Evolutionary conservation across 2,329 filamentous ascomycete genomes (phyloP).

Genomic region (Pseudogymnoascus sp.): DNA sequence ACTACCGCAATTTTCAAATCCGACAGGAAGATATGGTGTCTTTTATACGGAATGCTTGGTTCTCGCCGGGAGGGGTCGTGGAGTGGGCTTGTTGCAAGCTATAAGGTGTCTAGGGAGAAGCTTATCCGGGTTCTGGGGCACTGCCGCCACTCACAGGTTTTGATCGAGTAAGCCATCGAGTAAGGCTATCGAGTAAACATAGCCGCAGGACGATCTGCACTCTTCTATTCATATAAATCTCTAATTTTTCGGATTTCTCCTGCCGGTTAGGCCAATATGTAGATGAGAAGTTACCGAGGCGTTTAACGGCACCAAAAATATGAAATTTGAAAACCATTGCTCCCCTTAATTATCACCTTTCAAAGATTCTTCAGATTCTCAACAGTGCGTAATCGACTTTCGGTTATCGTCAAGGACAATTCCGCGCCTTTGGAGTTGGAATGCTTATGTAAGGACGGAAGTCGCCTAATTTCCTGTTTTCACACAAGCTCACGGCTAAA

Average conservation of each 20-base stretch:
- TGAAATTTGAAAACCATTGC: background rate
- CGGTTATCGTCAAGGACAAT: background rate
- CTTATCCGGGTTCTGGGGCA: background rate
- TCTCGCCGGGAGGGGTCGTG: background rate
- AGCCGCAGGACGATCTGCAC: background rate
- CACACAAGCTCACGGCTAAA: background rate
- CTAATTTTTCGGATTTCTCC: background rate
- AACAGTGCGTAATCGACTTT: background rate
- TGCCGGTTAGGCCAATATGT: background rate
- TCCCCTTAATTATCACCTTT: background rate
- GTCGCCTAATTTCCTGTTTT: background rate
- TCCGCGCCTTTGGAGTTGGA: background rate
- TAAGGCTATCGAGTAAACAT: slow-evolving; percentile 7
- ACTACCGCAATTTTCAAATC: background rate
- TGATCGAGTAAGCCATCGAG: slow-evolving; percentile 8
- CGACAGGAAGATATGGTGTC: background rate
- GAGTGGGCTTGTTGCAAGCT: slow-evolving; percentile 1
- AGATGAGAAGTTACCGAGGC: background rate
- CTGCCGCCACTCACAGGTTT: slow-evolving; percentile 8
- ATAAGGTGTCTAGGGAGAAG: slow-evolving; percentile 4
- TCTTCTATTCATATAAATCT: background rate
- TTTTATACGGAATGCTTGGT: slow-evolving; percentile 3
- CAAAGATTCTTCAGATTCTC: background rate
- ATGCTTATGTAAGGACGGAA: background rate
- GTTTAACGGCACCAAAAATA: background rate